Evolutionary conservation across 2,329 filamentous ascomycete genomes (phyloP).

Genomic region (Albophoma yamanashiensis): DNA sequence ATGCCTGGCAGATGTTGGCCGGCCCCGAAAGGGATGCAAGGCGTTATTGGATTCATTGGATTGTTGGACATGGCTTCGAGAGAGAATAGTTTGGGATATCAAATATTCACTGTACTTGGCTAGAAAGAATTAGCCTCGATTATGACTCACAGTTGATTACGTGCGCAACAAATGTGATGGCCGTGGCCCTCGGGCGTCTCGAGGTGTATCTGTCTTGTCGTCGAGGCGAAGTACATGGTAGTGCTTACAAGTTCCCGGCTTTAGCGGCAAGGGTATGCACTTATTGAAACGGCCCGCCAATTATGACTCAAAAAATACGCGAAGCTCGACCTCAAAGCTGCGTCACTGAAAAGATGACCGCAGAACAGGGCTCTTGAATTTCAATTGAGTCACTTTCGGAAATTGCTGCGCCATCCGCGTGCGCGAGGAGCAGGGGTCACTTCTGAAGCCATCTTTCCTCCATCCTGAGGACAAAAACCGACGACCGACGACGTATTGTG

Average conservation of each 20-base stretch:
- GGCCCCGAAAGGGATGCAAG: background rate
- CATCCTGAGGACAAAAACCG: background rate
- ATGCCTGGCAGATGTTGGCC: background rate
- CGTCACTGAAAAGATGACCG: background rate
- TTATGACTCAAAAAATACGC: background rate
- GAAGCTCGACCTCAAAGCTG: background rate
- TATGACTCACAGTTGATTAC: background rate
- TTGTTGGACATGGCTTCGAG: background rate
- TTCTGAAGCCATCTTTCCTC: background rate
- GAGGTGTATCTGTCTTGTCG: too few relatives aligned
- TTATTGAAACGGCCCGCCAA: background rate
- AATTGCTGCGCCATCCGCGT: background rate
- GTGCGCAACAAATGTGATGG: background rate
- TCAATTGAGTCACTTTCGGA: background rate
- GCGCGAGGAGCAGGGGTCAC: background rate
- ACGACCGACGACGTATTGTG: background rate
- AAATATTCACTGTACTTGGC: background rate
- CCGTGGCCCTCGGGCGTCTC: background rate
- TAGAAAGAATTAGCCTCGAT: background rate
- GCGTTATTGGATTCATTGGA: background rate
- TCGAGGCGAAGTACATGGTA: background rate
- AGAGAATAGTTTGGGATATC: background rate
- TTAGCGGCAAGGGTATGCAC: background rate
- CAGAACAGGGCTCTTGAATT: background rate
- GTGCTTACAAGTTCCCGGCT: background rate